Evolutionary conservation across 192 early-diverging fungal species (phyloP), one percentile per base, ranked within the genome.

Genomic region (Coemansia sp.): DNA sequence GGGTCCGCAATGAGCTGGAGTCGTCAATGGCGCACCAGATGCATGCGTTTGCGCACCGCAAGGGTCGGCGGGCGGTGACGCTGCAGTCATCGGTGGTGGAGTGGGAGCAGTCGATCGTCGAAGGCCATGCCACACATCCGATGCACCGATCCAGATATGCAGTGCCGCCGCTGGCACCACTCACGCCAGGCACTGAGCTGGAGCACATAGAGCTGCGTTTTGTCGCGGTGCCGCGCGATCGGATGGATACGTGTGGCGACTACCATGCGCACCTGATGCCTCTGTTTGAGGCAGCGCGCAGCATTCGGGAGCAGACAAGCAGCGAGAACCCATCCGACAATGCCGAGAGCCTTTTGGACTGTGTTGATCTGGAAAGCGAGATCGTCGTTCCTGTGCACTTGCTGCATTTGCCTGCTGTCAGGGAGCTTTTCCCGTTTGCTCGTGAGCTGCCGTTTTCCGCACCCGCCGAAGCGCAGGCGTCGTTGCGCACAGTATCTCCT

Each of bases 51-150:
- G 69, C 57, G 49, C 57, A 48, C 55, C 68, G 66, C 60, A 60
- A 58, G 21, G 52, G 66, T 0, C 53, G 41, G 53, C 81, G 51
- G 35, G 75, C 77, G 68, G 53, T 81, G 68, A 56, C 78, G 14
- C 20, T 36, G 2, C 15, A 45, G 1, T 85, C 87, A 5, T 67
- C 82, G 5, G 74, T 77, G 14, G 61, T 88, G 10, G 87, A 86
- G 46, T 90, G 89, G 89, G 89, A 90, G 61, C 88, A 90, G 72
- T 67, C 71, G 51, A 72, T 90, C 23, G 48, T 87, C 9, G 89
- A 90, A 58, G 89, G 89, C n/a, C 89, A 90, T 65, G 84, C 88
- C 34, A 87, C 87, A 0, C 89, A 90, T 59, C 89, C 89, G 12
- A 90, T 90, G 89, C 85, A 89, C 60, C 87, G 87, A 41, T 77